Conservation (phyloP, 805 yeast genomes). For the Saccharomyces mikatae region DNA sequence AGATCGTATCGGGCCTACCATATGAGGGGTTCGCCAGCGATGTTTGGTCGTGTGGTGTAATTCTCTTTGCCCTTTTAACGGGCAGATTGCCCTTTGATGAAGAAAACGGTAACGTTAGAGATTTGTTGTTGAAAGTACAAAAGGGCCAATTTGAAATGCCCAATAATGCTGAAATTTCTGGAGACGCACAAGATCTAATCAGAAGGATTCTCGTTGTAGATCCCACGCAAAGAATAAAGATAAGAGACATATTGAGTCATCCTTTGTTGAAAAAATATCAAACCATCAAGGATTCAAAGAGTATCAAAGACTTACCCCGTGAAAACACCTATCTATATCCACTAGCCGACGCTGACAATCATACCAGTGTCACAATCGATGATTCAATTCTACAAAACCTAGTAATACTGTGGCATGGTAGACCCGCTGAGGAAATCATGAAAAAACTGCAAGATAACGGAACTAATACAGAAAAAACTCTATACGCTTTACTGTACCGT, state of each 20-base stretch:
- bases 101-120: slow-evolving; percentile 81
- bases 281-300: slow-evolving; percentile 28
- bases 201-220: slow-evolving; percentile 72
- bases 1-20: slow-evolving; percentile 87
- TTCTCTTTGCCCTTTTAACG: slow-evolving; percentile 83
- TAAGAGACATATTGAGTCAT: slow-evolving; percentile 68
- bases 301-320: slow-evolving; percentile 31
- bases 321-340: slow-evolving; percentile 34
- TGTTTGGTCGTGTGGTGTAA: slow-evolving; percentile 97
- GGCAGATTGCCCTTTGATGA: slow-evolving; percentile 92
- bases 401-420: slow-evolving; percentile 77
- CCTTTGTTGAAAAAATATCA: slow-evolving; percentile 73
- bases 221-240: slow-evolving; percentile 71
- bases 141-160: slow-evolving; percentile 85
- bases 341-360: slow-evolving; percentile 17
- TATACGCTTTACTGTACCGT: slow-evolving; percentile 64
- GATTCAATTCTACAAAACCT: slow-evolving; percentile 66
- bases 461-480: slow-evolving; percentile 70
- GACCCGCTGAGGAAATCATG: slow-evolving; percentile 44
- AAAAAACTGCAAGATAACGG: slow-evolving; percentile 45
- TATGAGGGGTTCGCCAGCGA: slow-evolving; percentile 97
- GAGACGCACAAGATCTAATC: slow-evolving; percentile 83
- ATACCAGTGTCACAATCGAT: slow-evolving; percentile 43
- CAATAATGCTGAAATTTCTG: slow-evolving; percentile 57
- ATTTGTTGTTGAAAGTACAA: slow-evolving; percentile 81